phyloP scores from a whole-genome alignment of 371 early-diverging fungal species.

The Syncephalis plumigaleata region DNA sequence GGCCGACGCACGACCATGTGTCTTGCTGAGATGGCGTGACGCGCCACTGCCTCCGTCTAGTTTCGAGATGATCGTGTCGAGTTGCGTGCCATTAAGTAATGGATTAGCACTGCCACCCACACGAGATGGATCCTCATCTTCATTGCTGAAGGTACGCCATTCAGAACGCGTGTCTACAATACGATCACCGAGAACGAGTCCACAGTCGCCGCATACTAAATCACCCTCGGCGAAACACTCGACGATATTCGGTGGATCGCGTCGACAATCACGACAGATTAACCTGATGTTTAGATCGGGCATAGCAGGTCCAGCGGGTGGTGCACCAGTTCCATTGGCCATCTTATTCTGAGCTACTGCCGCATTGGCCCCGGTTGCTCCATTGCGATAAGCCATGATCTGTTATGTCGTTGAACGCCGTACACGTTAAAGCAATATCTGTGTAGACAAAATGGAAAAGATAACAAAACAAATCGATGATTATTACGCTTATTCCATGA shows the following conservation, averaged over 20 bases:
- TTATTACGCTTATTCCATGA: no score
- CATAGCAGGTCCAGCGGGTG: background rate
- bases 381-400: no score
- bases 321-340: no score
- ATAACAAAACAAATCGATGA: no score
- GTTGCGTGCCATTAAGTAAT: constrained; percentile 66
- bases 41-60: constrained; percentile 66
- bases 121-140: constrained; percentile 96
- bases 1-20: constrained; percentile 53
- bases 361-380: no score
- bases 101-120: constrained; percentile 94
- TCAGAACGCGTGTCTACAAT: constrained; percentile 98
- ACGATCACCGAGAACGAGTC: constrained; percentile 87
- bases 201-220: constrained; percentile 96
- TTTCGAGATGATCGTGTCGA: constrained; percentile 81
- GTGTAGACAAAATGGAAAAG: no score
- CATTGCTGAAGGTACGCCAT: constrained; percentile 98
- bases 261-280: constrained; percentile 67
- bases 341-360: no score
- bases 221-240: constrained; percentile 92
- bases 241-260: constrained; percentile 81
- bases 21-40: constrained; percentile 52
- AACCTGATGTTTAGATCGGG: constrained; percentile 44
- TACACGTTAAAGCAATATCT: no score
- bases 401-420: no score